Evolutionary conservation across 2,329 filamentous ascomycete genomes (phyloP).

Genomic region (Cytospora piceicola): DNA sequence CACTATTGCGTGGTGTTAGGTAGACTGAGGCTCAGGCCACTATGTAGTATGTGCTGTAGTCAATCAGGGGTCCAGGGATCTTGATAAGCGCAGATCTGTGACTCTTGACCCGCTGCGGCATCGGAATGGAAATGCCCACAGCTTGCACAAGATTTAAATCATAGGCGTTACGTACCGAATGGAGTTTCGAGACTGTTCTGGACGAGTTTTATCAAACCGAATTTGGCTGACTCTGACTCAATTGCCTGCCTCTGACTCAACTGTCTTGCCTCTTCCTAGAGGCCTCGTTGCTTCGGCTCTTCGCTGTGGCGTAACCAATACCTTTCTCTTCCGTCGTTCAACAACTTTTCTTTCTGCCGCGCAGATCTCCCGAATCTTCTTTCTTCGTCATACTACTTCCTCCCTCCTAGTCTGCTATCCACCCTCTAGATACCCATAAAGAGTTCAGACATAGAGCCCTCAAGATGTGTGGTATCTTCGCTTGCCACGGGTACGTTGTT

Average conservation of each 20-base stretch:
- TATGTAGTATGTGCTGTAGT: not conserved
- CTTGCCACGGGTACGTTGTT: slow-evolving; percentile 78
- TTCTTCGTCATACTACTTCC: not conserved
- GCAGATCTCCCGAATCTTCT: slow-evolving; percentile 7
- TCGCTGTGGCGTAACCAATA: not conserved
- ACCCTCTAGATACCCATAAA: not conserved
- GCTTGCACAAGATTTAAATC: slow-evolving; percentile 26
- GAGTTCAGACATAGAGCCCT: slow-evolving; percentile 10
- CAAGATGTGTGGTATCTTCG: slow-evolving; percentile 94
- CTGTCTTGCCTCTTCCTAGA: not conserved
- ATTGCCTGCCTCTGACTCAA: slow-evolving; percentile 21
- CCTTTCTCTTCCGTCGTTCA: slow-evolving; percentile 10
- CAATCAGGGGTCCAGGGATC: slow-evolving; percentile 17
- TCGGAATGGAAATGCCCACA: slow-evolving; percentile 20
- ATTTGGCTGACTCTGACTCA: slow-evolving; percentile 24
- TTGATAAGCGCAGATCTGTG: slow-evolving; percentile 16
- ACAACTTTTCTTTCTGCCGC: slow-evolving; percentile 13
- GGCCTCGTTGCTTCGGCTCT: not conserved
- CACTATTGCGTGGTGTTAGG: not conserved
- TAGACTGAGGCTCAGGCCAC: slow-evolving; percentile 3
- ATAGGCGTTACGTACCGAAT: slow-evolving; percentile 27
- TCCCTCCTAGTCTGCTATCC: not conserved
- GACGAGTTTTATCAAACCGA: slow-evolving; percentile 28
- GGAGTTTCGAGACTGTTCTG: slow-evolving; percentile 10
- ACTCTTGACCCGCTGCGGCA: slow-evolving; percentile 25